These are phyloP conservation scores for Myxozyma melibiosi DNA, from an alignment of 805 yeast species.

Conservation along the genomic window DNA sequence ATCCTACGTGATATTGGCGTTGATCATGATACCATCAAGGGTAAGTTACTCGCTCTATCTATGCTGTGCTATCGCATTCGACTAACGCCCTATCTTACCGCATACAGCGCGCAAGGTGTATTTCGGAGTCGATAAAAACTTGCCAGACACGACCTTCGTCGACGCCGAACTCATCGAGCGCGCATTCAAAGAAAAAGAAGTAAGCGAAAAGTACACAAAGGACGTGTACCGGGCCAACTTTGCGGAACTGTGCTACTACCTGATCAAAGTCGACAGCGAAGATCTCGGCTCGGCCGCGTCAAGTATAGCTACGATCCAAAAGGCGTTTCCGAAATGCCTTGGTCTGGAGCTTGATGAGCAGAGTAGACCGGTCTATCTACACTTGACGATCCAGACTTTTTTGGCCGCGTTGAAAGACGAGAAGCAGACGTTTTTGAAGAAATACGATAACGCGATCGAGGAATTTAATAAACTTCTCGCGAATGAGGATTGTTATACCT, in stretches of 20 bases:
- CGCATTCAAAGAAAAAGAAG: too few species aligned
- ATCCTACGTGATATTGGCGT: too few species aligned
- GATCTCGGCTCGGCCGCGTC: background rate
- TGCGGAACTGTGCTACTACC: constrained; percentile 8
- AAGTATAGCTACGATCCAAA: background rate
- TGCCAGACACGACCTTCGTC: constrained; percentile 1
- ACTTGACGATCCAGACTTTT: background rate
- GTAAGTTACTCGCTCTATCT: too few species aligned
- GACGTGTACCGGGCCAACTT: constrained; percentile 10
- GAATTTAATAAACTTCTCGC: background rate
- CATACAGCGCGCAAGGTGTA: constrained; percentile 5
- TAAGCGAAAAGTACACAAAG: background rate
- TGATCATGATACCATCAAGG: too few species aligned
- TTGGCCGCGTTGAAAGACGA: background rate
- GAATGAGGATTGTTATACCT: background rate
- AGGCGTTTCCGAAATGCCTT: background rate
- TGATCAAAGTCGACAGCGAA: background rate
- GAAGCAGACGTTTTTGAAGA: background rate
- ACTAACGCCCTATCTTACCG: too few species aligned
- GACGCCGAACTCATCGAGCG: constrained; percentile 2
- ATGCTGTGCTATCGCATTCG: too few species aligned
- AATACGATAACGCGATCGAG: background rate
- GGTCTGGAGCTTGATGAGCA: background rate
- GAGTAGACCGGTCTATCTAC: background rate
- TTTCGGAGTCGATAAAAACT: constrained; percentile 1